These are phyloP conservation scores for Drechslera avenae DNA, from an alignment of 2,329 filamentous ascomycete species.

Conservation along the genomic window DNA sequence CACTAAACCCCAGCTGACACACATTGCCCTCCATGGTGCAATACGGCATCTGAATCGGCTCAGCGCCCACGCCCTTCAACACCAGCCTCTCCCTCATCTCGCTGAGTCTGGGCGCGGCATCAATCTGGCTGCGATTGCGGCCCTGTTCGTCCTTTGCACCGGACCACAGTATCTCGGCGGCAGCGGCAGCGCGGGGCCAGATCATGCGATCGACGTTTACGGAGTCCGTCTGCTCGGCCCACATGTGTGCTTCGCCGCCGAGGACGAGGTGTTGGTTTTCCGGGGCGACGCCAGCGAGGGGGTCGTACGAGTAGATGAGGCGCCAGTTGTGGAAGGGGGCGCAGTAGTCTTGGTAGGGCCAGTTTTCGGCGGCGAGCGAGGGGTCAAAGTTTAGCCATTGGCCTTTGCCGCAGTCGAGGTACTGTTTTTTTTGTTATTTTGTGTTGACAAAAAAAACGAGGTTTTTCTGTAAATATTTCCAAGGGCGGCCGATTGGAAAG, in stretches of 20 bases:
- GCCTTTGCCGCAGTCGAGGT: constrained; percentile 82
- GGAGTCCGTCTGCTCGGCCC: constrained; percentile 78
- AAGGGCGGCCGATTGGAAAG: too few species aligned
- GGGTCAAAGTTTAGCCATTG: constrained; percentile 76
- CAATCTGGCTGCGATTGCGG: constrained; percentile 71
- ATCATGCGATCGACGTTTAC: constrained; percentile 75
- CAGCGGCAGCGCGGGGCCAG: constrained; percentile 77
- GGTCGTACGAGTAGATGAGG: constrained; percentile 80
- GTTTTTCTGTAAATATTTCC: too few species aligned
- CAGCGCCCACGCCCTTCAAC: constrained; percentile 66
- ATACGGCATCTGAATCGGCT: constrained; percentile 73
- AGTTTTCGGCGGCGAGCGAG: constrained; percentile 58
- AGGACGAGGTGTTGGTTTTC: constrained; percentile 70
- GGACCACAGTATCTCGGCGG: constrained; percentile 81
- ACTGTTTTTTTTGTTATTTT: too few species aligned
- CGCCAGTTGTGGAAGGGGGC: constrained; percentile 80
- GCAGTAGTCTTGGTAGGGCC: constrained; percentile 83
- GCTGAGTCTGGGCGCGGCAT: constrained; percentile 70
- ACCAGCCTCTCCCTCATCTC: constrained; percentile 80
- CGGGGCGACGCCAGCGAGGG: constrained; percentile 66
- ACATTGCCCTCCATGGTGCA: constrained; percentile 66
- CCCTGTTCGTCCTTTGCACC: constrained; percentile 69
- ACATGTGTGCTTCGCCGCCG: constrained; percentile 79
- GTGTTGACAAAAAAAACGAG: too few species aligned
- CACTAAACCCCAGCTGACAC: constrained; percentile 21